phyloP scores from a whole-genome alignment of 2,329 filamentous ascomycete species.

The Fusarium sarcochroum region DNA sequence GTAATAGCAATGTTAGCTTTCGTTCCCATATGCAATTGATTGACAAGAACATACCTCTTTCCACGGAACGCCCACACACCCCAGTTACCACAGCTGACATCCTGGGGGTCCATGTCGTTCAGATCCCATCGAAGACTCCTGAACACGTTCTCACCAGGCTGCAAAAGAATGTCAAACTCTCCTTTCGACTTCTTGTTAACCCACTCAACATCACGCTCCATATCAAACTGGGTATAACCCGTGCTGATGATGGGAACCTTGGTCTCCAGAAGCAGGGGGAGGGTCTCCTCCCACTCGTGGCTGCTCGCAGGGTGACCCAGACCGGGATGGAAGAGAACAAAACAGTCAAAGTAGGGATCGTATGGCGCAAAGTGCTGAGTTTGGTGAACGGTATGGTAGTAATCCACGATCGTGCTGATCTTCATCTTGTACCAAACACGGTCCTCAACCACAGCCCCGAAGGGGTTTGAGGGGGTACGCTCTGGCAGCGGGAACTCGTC shows the following conservation, averaged over 20 bases:
- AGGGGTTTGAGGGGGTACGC: constrained; percentile 88
- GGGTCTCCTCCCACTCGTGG: constrained; percentile 93
- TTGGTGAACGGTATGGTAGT: constrained; percentile 96
- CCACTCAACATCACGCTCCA: constrained; percentile 93
- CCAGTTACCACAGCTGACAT: constrained; percentile 97
- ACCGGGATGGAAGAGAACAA: constrained; percentile 96
- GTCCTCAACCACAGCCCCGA: constrained; percentile 94
- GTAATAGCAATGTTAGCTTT: constrained; percentile 14
- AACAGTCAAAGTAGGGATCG: constrained; percentile 98
- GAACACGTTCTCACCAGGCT: constrained; percentile 95
- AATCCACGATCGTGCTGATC: constrained; percentile 97
- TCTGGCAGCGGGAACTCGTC: constrained; percentile 91
- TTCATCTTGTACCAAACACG: constrained; percentile 91
- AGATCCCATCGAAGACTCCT: constrained; percentile 96
- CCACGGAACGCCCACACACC: constrained; percentile 97
- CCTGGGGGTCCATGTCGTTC: constrained; percentile 94
- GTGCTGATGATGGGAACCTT: constrained; percentile 96
- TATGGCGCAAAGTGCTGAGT: constrained; percentile 93
- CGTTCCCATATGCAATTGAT: constrained; percentile 43
- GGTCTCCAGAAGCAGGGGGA: constrained; percentile 92
- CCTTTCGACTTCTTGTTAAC: constrained; percentile 87
- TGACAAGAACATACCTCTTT: constrained; percentile 79
- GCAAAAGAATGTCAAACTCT: constrained; percentile 91
- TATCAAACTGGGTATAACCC: constrained; percentile 95
- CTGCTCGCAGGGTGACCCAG: constrained; percentile 93